Conservation (phyloP, 108 stramenopile genomes). For the Skeletonema grethae region DNA sequence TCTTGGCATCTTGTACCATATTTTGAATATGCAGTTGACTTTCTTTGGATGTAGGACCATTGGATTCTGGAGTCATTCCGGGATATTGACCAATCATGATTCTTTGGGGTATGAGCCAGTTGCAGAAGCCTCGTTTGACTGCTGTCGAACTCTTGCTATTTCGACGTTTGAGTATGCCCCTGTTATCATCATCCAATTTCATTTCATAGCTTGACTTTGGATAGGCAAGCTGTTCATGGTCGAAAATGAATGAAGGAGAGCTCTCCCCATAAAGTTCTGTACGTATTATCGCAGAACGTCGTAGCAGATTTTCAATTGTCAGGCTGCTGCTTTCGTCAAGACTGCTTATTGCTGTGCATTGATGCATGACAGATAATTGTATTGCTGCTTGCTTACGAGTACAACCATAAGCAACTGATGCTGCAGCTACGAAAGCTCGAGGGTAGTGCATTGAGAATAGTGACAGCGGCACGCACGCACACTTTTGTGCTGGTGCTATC, state of each 20-base stretch:
- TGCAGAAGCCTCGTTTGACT: conserved; percentile 58
- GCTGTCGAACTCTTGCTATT: not conserved
- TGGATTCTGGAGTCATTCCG: conserved; percentile 57
- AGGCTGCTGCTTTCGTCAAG: not conserved
- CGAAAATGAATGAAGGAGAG: conserved; percentile 28
- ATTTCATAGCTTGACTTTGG: conserved; percentile 40
- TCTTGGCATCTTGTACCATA: conserved; percentile 45
- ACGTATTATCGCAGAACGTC: conserved; percentile 22
- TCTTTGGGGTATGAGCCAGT: conserved; percentile 67
- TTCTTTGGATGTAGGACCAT: conserved; percentile 50
- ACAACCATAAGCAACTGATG: not conserved
- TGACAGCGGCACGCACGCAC: too few relatives aligned
- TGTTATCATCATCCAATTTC: not conserved
- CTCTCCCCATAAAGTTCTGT: conserved; percentile 20
- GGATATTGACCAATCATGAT: conserved; percentile 80
- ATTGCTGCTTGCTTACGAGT: not conserved
- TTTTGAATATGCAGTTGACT: conserved; percentile 46
- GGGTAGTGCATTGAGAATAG: not conserved
- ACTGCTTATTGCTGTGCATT: not conserved
- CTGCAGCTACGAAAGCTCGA: not conserved
- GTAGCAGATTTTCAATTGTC: conserved; percentile 17
- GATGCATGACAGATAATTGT: not conserved
- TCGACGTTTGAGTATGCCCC: not conserved
- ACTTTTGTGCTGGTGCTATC: too few relatives aligned
- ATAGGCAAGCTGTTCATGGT: conserved; percentile 35